Conservation (phyloP, 352 stramenopile genomes). For the Phytopythium oedochilum region DNA sequence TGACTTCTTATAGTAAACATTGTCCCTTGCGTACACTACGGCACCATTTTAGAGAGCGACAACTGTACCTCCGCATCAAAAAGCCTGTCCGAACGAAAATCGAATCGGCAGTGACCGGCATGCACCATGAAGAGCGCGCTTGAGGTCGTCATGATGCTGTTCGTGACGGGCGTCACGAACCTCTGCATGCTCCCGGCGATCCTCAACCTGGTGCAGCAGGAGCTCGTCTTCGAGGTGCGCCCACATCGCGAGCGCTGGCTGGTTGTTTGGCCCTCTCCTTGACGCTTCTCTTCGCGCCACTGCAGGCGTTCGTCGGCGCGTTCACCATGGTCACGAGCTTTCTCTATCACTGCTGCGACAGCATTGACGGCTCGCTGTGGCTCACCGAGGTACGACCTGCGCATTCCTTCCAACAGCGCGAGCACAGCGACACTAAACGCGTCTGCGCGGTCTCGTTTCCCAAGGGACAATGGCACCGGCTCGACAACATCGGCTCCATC, state of each 20-base stretch:
- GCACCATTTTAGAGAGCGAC: neutral
- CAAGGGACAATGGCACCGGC: conserved; percentile 70
- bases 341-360: conserved; percentile 77
- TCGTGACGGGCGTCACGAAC: conserved; percentile 71
- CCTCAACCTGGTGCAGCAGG: conserved; percentile 40
- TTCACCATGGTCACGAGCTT: conserved; percentile 82
- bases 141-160: conserved; percentile 65
- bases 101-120: neutral
- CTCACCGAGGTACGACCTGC: conserved; percentile 42
- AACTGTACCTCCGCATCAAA: neutral
- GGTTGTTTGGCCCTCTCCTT: neutral
- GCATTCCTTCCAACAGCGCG: neutral
- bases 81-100: no score
- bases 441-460: no score
- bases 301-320: conserved; percentile 62
- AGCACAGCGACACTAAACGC: no score
- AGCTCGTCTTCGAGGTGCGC: conserved; percentile 71
- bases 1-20: neutral
- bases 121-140: conserved; percentile 51
- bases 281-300: neutral
- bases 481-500: conserved; percentile 82
- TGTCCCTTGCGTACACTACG: conserved; percentile 14
- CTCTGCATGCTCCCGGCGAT: conserved; percentile 77
- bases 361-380: conserved; percentile 68
- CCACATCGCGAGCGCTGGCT: neutral